Base-by-base conservation (phyloP, 1,139 yeast species). In the Suhomyces coccinellae region DNA sequence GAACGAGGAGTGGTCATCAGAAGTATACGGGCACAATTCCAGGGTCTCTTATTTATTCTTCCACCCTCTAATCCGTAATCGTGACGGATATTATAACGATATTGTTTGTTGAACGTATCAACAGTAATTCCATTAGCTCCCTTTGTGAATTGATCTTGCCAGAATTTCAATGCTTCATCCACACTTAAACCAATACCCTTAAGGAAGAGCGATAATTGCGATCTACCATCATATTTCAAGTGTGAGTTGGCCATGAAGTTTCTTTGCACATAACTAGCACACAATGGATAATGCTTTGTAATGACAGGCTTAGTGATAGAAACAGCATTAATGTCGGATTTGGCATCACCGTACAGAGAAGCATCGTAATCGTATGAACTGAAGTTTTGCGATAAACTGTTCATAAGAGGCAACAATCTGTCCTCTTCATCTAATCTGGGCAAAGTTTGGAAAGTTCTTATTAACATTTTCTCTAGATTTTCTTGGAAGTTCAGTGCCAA, bases 361-460 rank as follows among this genome's bases (percentile, higher is more conserved):
- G 66, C 54, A 40, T 71, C 76, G 52, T 79, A 83, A 54, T 85
- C 83, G 50, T 78, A 62, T 50, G 79, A 74, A 2, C 83, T 73
- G 60, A 87, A 88, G 46, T 95, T 95, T 34, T 79, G 77, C 0
- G 95, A 82, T 44, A 93, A 67, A 57, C 90, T 90, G 58, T 82
- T 82, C 49, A 93, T 72, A 26, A 95, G 80, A 0, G 98, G 98
- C 38, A 89, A 69, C 39, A 93, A 66, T 48, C 99, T 75, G 61
- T 90, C 96, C 59, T 91, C 97, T 67, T 93, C 98, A 58, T 90
- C 97, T 45, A 93, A 70, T 15, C 95, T 75, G 3, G 97, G 96
- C 44, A 91, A 69, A 20, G 87, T 78, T 55, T 86, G 87, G 56
- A 89, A 85, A 0, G 98, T 88, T 46, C 75, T 70, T 17, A 83